A percentile compares a stretch with the other conserved stretches of the same genome.
These are phyloP conservation scores for Anastatica hierochuntica DNA, from an alignment of 345 rosid species.

Conservation along the genomic window DNA sequence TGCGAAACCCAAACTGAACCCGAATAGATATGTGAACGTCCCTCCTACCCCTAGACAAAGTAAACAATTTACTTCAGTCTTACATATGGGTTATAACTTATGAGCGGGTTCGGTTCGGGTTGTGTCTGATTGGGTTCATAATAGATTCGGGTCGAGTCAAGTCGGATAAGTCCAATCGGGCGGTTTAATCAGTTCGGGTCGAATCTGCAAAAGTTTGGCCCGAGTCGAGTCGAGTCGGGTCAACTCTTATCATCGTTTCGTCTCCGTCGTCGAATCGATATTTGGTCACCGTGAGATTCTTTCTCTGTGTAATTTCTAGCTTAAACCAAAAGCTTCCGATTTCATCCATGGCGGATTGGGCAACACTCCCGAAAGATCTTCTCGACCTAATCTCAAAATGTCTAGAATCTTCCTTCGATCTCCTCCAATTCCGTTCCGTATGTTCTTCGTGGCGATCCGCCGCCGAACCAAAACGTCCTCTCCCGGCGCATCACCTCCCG, in stretches of 20 bases:
- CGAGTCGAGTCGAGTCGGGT: no score
- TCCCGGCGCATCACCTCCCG: constrained; percentile 35
- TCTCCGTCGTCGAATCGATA: not conserved
- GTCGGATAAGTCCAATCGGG: no score
- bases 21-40: no score
- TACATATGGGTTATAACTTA: no score
- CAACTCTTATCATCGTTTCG: not conserved
- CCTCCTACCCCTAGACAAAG: no score
- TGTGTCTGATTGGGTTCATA: no score
- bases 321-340: not conserved
- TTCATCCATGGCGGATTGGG: constrained; percentile 58
- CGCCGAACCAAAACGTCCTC: constrained; percentile 27
- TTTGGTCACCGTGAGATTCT: not conserved
- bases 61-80: no score
- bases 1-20: no score
- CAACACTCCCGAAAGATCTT: constrained; percentile 60
- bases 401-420: constrained; percentile 45
- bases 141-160: no score
- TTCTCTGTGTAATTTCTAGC: constrained; percentile 1
- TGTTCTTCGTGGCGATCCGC: constrained; percentile 79
- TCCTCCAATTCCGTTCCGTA: constrained; percentile 65
- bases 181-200: no score
- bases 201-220: no score
- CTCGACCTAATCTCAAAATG: constrained; percentile 38
- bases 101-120: no score